phyloP scores from a whole-genome alignment of 2,329 filamentous ascomycete genomes.

The Fusarium xylarioides region DNA sequence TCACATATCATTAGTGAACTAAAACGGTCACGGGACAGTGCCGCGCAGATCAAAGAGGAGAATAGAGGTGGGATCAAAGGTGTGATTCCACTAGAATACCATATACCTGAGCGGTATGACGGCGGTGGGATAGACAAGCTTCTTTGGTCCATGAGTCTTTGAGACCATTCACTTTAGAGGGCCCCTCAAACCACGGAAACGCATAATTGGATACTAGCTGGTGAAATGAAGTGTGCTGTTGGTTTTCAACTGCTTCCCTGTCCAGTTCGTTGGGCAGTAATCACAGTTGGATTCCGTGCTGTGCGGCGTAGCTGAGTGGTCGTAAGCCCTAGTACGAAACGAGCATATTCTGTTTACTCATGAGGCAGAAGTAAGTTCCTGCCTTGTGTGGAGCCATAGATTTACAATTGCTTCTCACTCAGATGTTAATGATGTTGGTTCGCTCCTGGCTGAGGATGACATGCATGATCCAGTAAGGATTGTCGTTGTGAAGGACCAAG shows the following conservation, averaged over 20 bases:
- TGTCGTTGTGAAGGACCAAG: neutral
- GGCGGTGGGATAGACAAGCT: conserved; percentile 14
- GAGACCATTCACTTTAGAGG: neutral
- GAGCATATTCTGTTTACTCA: neutral
- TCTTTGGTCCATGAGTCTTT: conserved; percentile 1
- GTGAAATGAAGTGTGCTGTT: neutral
- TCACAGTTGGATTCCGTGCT: neutral
- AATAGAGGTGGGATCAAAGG: accelerated
- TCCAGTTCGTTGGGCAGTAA: neutral
- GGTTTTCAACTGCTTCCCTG: neutral
- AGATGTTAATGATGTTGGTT: neutral
- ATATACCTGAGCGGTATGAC: neutral
- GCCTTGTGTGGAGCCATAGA: too few relatives aligned
- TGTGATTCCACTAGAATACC: neutral
- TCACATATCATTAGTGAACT: conserved; percentile 1
- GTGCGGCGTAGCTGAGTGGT: neutral
- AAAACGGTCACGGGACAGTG: neutral
- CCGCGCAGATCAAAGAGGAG: neutral
- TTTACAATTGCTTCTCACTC: neutral
- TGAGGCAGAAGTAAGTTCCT: neutral
- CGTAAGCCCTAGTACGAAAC: neutral
- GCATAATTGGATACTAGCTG: too few relatives aligned
- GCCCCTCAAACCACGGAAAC: too few relatives aligned
- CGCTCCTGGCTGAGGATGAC: too few relatives aligned
- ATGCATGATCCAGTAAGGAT: neutral